Conservation (phyloP, 2,329 filamentous ascomycete genomes). For the Ceratocystis cubensis region DNA sequence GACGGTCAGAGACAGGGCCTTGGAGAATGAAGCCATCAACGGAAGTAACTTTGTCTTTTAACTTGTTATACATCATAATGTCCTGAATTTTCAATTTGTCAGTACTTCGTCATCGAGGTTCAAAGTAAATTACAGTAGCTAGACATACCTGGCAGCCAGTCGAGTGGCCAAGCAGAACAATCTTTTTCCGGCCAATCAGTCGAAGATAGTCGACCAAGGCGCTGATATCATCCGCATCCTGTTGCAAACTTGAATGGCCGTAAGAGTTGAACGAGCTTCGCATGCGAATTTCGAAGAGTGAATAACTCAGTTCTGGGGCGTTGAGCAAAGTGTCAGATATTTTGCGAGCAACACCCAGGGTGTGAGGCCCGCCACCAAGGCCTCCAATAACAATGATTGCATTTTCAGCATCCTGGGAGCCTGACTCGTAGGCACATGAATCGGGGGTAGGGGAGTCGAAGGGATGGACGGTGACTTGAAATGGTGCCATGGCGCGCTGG, state of each 20-base stretch:
- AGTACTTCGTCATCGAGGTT: not conserved
- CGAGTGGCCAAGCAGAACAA: constrained; percentile 47
- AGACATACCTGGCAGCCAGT: constrained; percentile 42
- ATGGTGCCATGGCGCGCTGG: constrained; percentile 25
- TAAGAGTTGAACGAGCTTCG: constrained; percentile 42
- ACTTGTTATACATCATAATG: constrained; percentile 42
- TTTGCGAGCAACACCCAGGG: constrained; percentile 43
- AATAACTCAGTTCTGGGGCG: constrained; percentile 33
- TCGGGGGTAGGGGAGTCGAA: constrained; percentile 32
- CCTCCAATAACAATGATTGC: constrained; percentile 59
- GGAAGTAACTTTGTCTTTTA: constrained; percentile 32
- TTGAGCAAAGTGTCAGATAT: constrained; percentile 35
- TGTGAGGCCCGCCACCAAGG: constrained; percentile 56
- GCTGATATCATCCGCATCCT: constrained; percentile 43
- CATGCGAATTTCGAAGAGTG: constrained; percentile 45
- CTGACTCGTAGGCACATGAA: constrained; percentile 38
- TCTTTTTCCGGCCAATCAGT: constrained; percentile 36
- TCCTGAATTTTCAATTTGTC: constrained; percentile 31
- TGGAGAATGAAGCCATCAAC: constrained; percentile 71
- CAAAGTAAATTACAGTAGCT: not conserved
- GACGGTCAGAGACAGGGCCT: constrained; percentile 65
- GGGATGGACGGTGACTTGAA: constrained; percentile 36
- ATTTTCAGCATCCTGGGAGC: constrained; percentile 35
- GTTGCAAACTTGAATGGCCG: constrained; percentile 37
- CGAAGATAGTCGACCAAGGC: constrained; percentile 43